Conservation (phyloP, 352 stramenopile genomes). For the Pythium aquatile region DNA sequence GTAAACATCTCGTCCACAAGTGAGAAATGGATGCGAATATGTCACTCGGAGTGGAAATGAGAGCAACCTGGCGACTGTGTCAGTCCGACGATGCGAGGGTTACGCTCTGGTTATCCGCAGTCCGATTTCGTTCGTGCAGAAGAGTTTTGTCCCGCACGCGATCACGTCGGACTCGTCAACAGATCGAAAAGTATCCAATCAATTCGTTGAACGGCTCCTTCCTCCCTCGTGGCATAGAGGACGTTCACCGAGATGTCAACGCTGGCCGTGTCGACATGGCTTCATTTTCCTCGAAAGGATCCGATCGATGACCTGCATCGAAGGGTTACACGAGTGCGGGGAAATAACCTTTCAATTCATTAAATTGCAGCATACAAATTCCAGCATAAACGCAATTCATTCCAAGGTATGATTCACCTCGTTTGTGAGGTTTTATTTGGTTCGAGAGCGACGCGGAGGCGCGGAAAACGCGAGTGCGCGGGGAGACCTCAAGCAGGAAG, state of each 20-base stretch:
- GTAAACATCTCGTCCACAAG: too few species aligned
- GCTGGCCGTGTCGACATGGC: conserved; percentile 8
- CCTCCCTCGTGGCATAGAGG: background rate
- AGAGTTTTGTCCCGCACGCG: background rate
- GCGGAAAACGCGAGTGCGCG: conserved; percentile 22
- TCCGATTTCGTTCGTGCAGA: background rate
- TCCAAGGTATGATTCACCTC: conserved; percentile 6
- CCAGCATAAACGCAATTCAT: conserved; percentile 36
- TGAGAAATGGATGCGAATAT: too few species aligned
- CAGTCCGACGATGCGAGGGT: background rate
- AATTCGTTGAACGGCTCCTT: background rate
- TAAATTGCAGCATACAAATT: conserved; percentile 61
- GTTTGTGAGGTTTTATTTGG: conserved; percentile 27
- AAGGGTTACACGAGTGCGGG: background rate
- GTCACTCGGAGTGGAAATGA: background rate
- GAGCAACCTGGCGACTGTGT: background rate
- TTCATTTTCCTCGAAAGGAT: conserved; percentile 11
- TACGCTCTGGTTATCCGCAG: background rate
- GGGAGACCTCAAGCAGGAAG: conserved; percentile 5
- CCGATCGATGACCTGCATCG: background rate
- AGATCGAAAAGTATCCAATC: background rate
- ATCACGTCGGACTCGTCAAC: background rate
- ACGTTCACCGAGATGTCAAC: conserved; percentile 6
- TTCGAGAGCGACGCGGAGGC: conserved; percentile 9
- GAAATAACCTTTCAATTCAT: conserved; percentile 33